Percentiles rank a stretch among this genome's conserved stretches.
phyloP scores from a whole-genome alignment of 2,329 filamentous ascomycete species.

The Penicillium hordei region DNA sequence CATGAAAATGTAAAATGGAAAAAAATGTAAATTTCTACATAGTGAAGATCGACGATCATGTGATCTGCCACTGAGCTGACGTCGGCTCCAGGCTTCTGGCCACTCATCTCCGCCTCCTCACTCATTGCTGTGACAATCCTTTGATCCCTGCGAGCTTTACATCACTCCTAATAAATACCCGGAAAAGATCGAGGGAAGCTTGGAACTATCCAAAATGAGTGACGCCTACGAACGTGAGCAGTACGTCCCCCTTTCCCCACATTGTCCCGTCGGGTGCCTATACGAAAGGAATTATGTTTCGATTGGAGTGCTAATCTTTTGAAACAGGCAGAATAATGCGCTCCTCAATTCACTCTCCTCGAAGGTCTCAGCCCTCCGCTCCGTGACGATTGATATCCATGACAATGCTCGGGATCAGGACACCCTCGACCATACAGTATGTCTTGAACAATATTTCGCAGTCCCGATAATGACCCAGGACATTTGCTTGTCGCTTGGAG shows the following conservation, averaged over 20 bases:
- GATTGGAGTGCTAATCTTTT: background rate
- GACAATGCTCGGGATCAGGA: conserved; percentile 88
- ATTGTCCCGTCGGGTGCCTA: background rate
- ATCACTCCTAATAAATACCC: background rate
- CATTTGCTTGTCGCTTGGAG: background rate
- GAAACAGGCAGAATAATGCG: conserved; percentile 79
- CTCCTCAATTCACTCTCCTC: conserved; percentile 85
- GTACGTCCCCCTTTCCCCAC: conserved; percentile 40
- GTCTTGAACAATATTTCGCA: conserved; percentile 30
- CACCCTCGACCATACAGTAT: conserved; percentile 81
- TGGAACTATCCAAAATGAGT: conserved; percentile 55
- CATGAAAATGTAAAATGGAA: background rate
- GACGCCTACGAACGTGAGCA: conserved; percentile 75
- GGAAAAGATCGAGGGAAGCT: background rate
- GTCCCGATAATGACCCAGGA: background rate
- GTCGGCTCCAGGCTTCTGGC: conserved; percentile 4
- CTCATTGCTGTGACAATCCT: background rate
- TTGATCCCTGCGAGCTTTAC: background rate
- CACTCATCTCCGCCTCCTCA: conserved; percentile 3
- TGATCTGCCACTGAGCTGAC: conserved; percentile 1
- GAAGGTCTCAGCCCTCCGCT: conserved; percentile 88
- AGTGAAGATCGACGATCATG: conserved; percentile 2
- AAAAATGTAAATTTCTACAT: background rate
- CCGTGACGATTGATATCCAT: conserved; percentile 96
- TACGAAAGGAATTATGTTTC: background rate